phyloP scores from a whole-genome alignment of 2,329 filamentous ascomycete genomes.

The Trichoderma simmonsii region DNA sequence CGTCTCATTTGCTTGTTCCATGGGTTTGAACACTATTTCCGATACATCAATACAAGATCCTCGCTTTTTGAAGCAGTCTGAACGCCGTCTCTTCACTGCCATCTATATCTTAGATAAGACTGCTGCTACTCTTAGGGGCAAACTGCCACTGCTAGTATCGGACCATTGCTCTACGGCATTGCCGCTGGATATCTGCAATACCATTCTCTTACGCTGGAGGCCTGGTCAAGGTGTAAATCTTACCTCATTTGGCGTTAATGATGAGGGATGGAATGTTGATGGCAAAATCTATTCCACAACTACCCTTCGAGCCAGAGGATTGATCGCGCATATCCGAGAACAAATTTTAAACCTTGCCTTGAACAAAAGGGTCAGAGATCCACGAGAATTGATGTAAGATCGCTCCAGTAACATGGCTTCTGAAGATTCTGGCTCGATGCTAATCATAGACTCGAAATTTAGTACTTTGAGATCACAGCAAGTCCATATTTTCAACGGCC shows the following conservation, averaged over 20 bases:
- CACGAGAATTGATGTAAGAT: not conserved
- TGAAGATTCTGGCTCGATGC: no score
- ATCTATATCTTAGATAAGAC: not conserved
- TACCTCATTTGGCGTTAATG: not conserved
- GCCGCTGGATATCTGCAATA: not conserved
- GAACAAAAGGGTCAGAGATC: not conserved
- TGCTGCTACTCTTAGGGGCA: not conserved
- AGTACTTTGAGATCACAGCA: not conserved
- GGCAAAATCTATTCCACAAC: not conserved
- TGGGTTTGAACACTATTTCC: not conserved
- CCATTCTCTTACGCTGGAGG: not conserved
- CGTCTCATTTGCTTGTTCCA: not conserved
- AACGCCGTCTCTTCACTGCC: slow-evolving; percentile 2
- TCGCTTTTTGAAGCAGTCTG: not conserved
- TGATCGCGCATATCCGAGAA: not conserved
- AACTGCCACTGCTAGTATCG: not conserved
- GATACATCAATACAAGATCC: not conserved
- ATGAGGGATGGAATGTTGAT: not conserved
- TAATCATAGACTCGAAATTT: not conserved
- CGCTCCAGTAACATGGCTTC: no score
- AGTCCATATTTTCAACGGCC: not conserved
- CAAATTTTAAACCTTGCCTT: not conserved
- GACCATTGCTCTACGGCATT: not conserved
- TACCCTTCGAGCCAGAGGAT: not conserved
- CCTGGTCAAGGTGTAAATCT: not conserved